A percentile compares a stretch with the other conserved stretches of the same genome.
Conservation (phyloP, 2,329 filamentous ascomycete genomes). For the Pseudogymnoascus pannorum region DNA sequence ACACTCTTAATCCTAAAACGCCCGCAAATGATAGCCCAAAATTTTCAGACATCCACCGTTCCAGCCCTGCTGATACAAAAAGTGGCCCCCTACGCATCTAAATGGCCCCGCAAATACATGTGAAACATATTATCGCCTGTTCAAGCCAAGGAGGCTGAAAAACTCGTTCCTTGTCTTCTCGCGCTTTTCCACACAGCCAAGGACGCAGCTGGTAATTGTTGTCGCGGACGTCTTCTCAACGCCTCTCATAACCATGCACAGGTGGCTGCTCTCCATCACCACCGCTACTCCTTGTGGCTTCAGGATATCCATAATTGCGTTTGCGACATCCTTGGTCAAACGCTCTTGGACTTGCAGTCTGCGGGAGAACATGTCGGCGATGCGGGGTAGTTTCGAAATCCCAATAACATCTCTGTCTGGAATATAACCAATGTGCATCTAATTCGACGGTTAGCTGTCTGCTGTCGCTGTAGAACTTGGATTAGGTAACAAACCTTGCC, state of each 20-base stretch:
- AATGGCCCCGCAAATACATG: background rate
- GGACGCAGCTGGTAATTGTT: slow-evolving; percentile 93
- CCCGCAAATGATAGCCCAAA: background rate
- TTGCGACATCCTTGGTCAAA: slow-evolving; percentile 89
- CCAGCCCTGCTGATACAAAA: background rate
- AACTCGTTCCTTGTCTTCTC: slow-evolving; percentile 96
- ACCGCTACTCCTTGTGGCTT: slow-evolving; percentile 93
- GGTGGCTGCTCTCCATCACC: slow-evolving; percentile 92
- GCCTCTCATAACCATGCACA: slow-evolving; percentile 99
- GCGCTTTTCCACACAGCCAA: slow-evolving; percentile 89
- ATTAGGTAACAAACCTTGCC: slow-evolving; percentile 62
- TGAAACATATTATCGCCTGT: slow-evolving; percentile 36
- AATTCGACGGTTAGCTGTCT: slow-evolving; percentile 15
- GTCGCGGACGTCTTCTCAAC: slow-evolving; percentile 82
- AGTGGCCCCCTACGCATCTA: background rate
- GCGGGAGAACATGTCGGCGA: slow-evolving; percentile 94
- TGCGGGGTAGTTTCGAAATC: slow-evolving; percentile 88
- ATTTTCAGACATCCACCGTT: slow-evolving; percentile 3
- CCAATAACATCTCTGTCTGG: slow-evolving; percentile 86
- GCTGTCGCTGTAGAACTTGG: background rate
- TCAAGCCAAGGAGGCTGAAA: slow-evolving; percentile 66
- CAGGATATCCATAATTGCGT: slow-evolving; percentile 86
- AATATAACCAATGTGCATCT: slow-evolving; percentile 99
- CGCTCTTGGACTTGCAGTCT: slow-evolving; percentile 94
- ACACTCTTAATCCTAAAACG: slow-evolving; percentile 15